These are phyloP conservation scores for Bjerkandera adusta DNA, from an alignment of 1,284 basidiomycete genomes.

Conservation along the genomic window DNA sequence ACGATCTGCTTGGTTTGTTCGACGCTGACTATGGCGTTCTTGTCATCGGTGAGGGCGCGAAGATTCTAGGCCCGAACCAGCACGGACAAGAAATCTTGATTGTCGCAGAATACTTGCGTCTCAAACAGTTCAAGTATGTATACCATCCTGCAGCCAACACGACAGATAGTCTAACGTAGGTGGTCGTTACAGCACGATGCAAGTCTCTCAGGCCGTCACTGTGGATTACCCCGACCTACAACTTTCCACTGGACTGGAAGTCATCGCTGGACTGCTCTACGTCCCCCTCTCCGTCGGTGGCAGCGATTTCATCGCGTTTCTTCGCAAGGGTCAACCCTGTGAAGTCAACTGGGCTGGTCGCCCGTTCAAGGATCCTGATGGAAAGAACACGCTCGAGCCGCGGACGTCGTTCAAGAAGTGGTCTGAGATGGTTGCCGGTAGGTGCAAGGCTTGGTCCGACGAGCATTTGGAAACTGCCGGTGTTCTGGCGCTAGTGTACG, in stretches of 20 bases:
- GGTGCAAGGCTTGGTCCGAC: constrained; percentile 79
- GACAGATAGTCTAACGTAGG: constrained; percentile 2
- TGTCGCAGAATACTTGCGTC: constrained; percentile 81
- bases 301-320: constrained; percentile 80
- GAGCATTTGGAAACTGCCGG: constrained; percentile 88
- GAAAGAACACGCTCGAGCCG: constrained; percentile 58
- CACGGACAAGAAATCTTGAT: constrained; percentile 86
- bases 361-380: constrained; percentile 52
- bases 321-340: constrained; percentile 75
- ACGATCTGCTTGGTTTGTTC: constrained; percentile 80
- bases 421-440: constrained; percentile 76
- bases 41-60: constrained; percentile 84
- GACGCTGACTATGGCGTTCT: constrained; percentile 86
- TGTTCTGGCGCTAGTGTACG: constrained; percentile 82
- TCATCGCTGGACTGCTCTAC: constrained; percentile 78
- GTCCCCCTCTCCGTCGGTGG: constrained; percentile 75
- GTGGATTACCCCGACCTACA: constrained; percentile 78
- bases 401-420: constrained; percentile 82
- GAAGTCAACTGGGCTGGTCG: constrained; percentile 82
- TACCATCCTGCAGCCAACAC: background rate
- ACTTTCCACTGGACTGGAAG: constrained; percentile 64
- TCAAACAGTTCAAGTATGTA: constrained; percentile 71
- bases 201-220: constrained; percentile 69
- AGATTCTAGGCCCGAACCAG: constrained; percentile 78
- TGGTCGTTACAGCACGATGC: constrained; percentile 41